Evolutionary conservation across 257 asterid genomes (phyloP).

Genomic region (Solanum megistacrolobum): DNA sequence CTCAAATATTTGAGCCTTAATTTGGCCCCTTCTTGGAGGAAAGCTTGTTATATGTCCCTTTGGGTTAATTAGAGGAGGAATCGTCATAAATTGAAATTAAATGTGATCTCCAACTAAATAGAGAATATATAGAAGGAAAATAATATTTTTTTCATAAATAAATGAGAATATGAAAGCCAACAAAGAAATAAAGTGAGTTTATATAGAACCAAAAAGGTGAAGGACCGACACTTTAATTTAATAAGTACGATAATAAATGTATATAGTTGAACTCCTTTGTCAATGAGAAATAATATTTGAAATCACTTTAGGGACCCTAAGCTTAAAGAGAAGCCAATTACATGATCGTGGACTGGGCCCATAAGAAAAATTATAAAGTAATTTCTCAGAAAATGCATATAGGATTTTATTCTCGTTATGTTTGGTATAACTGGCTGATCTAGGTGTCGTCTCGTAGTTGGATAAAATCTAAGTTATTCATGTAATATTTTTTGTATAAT

Average conservation of each 20-base stretch:
- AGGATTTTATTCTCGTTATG: not conserved
- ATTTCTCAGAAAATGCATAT: not conserved
- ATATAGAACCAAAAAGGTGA: not conserved
- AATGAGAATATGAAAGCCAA: not conserved
- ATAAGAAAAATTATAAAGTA: not conserved
- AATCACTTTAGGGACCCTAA: not conserved
- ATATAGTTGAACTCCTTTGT: not conserved
- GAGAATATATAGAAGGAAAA: not conserved
- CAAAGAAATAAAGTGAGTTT: not conserved
- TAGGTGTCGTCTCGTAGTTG: not conserved
- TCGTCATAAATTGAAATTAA: not conserved
- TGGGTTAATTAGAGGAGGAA: not conserved
- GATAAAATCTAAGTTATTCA: no score
- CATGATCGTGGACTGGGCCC: not conserved
- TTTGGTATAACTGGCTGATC: not conserved
- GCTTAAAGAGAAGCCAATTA: not conserved
- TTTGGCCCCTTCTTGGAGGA: constrained; percentile 2
- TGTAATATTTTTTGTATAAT: no score
- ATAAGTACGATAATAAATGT: no score
- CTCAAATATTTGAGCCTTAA: not conserved
- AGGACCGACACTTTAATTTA: not conserved
- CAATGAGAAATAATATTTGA: not conserved
- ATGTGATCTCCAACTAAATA: not conserved
- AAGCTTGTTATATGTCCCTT: not conserved
- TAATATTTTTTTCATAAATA: no score